Percentiles rank a stretch among this genome's conserved stretches.
Conservation (phyloP, 1,284 basidiomycete genomes). For the Cystobasidiaceae sp. region DNA sequence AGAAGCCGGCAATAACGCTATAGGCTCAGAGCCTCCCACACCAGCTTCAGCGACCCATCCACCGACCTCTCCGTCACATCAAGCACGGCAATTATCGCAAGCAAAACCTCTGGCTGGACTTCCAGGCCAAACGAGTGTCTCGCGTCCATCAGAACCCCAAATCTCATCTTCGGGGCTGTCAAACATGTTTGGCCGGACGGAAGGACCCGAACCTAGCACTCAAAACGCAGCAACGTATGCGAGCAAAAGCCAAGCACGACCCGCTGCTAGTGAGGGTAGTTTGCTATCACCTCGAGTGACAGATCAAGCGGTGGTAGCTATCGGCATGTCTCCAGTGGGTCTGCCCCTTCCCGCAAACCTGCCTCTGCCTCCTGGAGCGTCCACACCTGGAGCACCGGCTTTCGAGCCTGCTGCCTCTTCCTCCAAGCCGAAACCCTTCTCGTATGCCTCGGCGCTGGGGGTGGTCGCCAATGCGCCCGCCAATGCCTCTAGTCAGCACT, state of each 20-base stretch:
- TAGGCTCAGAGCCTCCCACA: neutral
- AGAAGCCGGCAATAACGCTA: neutral
- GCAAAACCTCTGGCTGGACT: neutral
- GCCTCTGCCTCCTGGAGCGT: neutral
- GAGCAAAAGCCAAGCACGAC: too few relatives aligned
- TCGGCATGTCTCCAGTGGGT: conserved; percentile 28
- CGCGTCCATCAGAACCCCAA: neutral
- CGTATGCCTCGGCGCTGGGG: conserved; percentile 16
- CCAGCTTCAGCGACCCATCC: neutral
- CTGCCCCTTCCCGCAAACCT: conserved; percentile 15
- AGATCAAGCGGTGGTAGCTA: conserved; percentile 12
- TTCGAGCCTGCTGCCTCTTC: neutral
- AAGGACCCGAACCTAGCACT: neutral
- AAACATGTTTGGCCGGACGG: conserved; percentile 26
- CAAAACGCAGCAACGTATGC: too few relatives aligned
- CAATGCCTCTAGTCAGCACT: neutral
- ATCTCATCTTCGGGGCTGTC: conserved; percentile 15
- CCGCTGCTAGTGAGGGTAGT: neutral
- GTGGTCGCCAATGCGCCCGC: neutral
- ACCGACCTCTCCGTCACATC: neutral
- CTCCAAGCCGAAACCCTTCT: conserved; percentile 17
- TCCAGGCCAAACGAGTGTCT: neutral
- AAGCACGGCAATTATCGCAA: neutral
- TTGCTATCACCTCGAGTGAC: neutral
- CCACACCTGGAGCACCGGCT: neutral